Base-by-base conservation (phyloP, 495 filamentous ascomycete species). In the Opeltia flavorubescens region DNA sequence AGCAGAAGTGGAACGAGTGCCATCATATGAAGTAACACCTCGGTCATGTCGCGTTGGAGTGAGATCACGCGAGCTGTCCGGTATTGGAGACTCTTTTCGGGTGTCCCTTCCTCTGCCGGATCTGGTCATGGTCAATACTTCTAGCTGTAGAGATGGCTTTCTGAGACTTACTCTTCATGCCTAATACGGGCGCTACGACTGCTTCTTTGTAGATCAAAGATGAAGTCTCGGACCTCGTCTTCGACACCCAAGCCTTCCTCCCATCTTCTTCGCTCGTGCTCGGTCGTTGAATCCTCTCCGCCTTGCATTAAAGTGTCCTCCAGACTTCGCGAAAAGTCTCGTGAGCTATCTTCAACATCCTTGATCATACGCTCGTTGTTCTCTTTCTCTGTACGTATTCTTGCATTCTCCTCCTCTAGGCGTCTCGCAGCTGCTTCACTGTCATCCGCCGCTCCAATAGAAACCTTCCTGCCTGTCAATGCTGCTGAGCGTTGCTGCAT, bases 401-500 rank as follows among this genome's bases (percentile, higher is more conserved):
- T 82, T 46, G 80, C 75, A 59, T 71, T 91, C 62, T 99, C 91
- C 44, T 89, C 82, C 57, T 95, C 89, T 25, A 95, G 60, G 11
- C 84, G 75, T 62, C 86, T 84, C 49, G 81, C 68, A 30, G 87
- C 81, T 8, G 86, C 85, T 46, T 77, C 84, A 5, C 77, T 71
- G 57, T 88, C 83, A 48, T 85, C 78, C 30, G 74, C 72, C 41
- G 64, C 66, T 9, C 69, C 62, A 12, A 70, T 64, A 23, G 80
- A 63, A 52, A 86, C 84, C 59, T 79, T 83, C 5, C n/a, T n/a
- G 30, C 93, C 93, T 36, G 87, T 84, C 53, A 99, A 66, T 30
- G 89, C 89, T 42, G 93, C 93, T 54, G 89, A 84, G 34, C 89
- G 82, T 50, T 94, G 88, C 66, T 96, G 89, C 91, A 99, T 95